Conservation (phyloP, 495 filamentous ascomycete species). For the Talaromyces wortmannii region DNA sequence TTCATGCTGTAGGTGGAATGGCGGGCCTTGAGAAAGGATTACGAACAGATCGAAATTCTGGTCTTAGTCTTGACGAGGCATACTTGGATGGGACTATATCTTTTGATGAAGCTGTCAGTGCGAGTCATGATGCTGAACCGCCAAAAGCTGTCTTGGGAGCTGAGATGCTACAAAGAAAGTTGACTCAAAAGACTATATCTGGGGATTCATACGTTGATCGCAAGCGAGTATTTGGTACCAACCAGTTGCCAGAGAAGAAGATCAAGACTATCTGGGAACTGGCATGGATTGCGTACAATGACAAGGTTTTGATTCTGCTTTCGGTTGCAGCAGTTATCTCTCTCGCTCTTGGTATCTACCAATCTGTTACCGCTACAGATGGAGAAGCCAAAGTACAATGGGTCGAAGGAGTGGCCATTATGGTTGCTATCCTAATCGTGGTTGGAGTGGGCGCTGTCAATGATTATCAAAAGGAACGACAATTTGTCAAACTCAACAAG, state of each 20-base stretch:
- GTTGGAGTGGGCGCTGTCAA: conserved; percentile 62
- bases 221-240: conserved; percentile 61
- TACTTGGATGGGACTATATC: conserved; percentile 53
- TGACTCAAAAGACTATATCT: conserved; percentile 10
- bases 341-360: conserved; percentile 72
- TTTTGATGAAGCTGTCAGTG: conserved; percentile 58
- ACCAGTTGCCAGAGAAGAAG: conserved; percentile 65
- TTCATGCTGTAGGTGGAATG: conserved; percentile 73
- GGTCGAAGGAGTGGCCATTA: conserved; percentile 71
- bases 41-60: conserved; percentile 57
- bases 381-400: conserved; percentile 61
- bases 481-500: conserved; percentile 62
- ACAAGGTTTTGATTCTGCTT: conserved; percentile 75
- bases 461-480: conserved; percentile 68
- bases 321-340: conserved; percentile 75
- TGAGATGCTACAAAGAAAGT: conserved; percentile 15
- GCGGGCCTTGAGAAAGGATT: conserved; percentile 70
- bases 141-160: conserved; percentile 23
- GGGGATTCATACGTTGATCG: conserved; percentile 52
- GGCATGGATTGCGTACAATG: conserved; percentile 78
- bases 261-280: conserved; percentile 64
- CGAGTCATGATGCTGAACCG: conserved; percentile 13
- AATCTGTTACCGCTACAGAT: conserved; percentile 40
- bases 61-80: conserved; percentile 71
- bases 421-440: conserved; percentile 63